Evolutionary conservation across 768 basidiomycete species (phyloP), one percentile per base, ranked within the genome.

Genomic region (Pleurotus citrinopileatus): DNA sequence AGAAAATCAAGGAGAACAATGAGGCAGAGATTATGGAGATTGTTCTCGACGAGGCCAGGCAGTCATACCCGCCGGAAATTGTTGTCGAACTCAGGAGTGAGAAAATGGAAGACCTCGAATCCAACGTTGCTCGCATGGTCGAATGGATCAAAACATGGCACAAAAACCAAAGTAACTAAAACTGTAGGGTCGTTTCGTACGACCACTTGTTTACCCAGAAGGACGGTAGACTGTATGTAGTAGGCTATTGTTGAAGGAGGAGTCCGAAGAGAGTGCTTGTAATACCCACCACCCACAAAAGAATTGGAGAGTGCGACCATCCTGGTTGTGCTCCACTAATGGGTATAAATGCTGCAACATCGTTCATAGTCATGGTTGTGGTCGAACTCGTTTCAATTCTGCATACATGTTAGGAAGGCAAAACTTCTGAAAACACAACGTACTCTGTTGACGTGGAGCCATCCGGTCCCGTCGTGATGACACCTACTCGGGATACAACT

Each of bases 1-100:
- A 91, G 67, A 99, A 99, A 71, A 92, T 99, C 3, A 90, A 95
- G 66, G 97, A 99, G 71, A 99, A 99, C 69, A 95, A 98, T 68
- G 89, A 95, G 63, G 94, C 95, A 10, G 97, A 99, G 73, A 98
- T 99, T 64, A 97, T 98, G 94, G 78, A 91, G 63, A 84, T 94
- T 47, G 86, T 97, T 32, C 73, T 89, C 9, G 87, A 91, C 27
- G 97, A 99, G 67, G 95, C 96, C 3, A 78, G 84, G 40, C 83
- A 84, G 34, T 91, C 93, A 0, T 99, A 98, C 67, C 80, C 87
- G 0, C 63, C 78, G n/a, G 87, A 91, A 67, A 89, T 96, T 58
- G 81, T 98, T 22, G 86, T 98, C 15, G 91, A 91, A 63, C 74
- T 98, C 22, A 70, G 78, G 55, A 94, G 90, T 66, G 88, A 91